Conservation (phyloP, 106 monocot species). For the Allium fistulosum region DNA sequence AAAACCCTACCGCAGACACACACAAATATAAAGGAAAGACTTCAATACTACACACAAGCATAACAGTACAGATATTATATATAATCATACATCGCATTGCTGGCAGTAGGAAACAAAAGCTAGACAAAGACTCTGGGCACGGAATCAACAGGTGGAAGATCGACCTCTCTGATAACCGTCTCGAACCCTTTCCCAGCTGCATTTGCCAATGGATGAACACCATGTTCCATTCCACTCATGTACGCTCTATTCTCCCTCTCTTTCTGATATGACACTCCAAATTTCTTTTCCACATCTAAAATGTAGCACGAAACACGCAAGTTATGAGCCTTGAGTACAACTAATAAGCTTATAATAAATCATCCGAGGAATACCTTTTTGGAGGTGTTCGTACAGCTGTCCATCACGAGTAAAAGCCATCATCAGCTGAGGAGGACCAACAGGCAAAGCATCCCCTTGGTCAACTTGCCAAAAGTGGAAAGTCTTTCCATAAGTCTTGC, state of each 20-base stretch:
- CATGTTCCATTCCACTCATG: conserved; percentile 75
- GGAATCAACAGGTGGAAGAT: conserved; percentile 33
- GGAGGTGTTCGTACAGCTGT: conserved; percentile 49
- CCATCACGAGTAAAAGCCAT: conserved; percentile 60
- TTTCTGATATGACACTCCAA: conserved; percentile 38
- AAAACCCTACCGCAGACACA: too few relatives aligned
- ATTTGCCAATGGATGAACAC: conserved; percentile 81
- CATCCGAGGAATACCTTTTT: too few relatives aligned
- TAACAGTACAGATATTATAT: too few relatives aligned
- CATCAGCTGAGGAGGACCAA: conserved; percentile 67
- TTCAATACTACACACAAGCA: too few relatives aligned
- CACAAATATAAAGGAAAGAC: too few relatives aligned
- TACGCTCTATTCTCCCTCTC: conserved; percentile 57
- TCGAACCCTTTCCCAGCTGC: conserved; percentile 62
- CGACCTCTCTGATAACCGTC: conserved; percentile 50
- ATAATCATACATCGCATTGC: too few relatives aligned
- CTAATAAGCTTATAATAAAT: too few relatives aligned
- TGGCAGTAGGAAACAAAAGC: too few relatives aligned
- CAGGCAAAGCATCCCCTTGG: conserved; percentile 44
- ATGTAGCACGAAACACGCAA: too few relatives aligned
- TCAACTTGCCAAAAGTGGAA: conserved; percentile 95
- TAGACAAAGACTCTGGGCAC: conserved; percentile 33
- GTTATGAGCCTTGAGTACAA: too few relatives aligned
- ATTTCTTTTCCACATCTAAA: conserved; percentile 57
- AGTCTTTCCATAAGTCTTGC: conserved; percentile 22